Conservation (phyloP, 495 filamentous ascomycete species). For the Aspergillus ellipticus region DNA sequence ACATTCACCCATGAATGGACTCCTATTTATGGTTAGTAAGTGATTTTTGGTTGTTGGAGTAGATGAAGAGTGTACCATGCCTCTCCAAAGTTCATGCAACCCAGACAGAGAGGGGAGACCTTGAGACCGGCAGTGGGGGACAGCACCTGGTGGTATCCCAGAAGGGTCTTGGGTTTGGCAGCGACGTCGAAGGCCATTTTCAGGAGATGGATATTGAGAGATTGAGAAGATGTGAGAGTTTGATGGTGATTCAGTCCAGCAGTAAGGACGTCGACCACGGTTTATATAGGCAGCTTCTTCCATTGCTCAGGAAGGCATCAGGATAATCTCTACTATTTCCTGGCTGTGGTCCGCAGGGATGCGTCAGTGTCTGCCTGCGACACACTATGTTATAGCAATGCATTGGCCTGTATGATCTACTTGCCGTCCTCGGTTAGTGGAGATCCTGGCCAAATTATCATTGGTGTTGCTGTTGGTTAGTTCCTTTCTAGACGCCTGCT, state of each 20-base stretch:
- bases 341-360: too few relatives aligned
- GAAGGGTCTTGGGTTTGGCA: conserved; percentile 9
- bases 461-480: too few relatives aligned
- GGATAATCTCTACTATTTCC: too few relatives aligned
- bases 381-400: too few relatives aligned
- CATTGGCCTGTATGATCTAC: too few relatives aligned
- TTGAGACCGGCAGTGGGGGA: conserved; percentile 10
- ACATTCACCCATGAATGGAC: conserved; percentile 11
- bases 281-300: too few relatives aligned
- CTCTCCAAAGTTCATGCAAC: conserved; percentile 11
- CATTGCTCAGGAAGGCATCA: too few relatives aligned
- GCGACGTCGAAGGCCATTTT: conserved; percentile 11
- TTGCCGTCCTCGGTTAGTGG: too few relatives aligned
- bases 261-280: too few relatives aligned
- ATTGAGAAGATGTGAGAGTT: not conserved
- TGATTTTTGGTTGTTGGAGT: not conserved
- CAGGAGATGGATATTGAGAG: not conserved
- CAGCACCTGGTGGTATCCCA: conserved; percentile 15
- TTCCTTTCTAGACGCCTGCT: too few relatives aligned
- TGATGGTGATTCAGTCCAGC: not conserved
- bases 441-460: too few relatives aligned
- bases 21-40: not conserved
- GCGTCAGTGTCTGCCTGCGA: too few relatives aligned
- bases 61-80: not conserved
- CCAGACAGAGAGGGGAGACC: conserved; percentile 12